Evolutionary conservation across 768 basidiomycete species (phyloP), one percentile per base, ranked within the genome.

Genomic region (Exidia glandulosa): DNA sequence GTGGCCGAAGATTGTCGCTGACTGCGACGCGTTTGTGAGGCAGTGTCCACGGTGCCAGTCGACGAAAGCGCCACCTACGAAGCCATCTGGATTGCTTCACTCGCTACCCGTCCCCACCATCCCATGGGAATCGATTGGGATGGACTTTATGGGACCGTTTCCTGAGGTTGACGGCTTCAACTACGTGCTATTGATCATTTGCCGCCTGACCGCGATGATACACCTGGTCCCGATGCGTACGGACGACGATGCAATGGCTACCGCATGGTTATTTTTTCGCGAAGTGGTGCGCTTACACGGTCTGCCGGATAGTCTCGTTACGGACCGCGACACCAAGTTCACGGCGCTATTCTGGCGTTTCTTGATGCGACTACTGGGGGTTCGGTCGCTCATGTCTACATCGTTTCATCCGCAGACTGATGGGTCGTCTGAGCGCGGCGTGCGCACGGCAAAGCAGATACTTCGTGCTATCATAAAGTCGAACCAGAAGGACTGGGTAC

Each of bases 361-460:
- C 9, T 16, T 57, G 3, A 31, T 33, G 7, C 23, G 25, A 32
- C 34, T 19, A 47, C 31, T 32, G 3, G 31, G 36, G 5, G 52
- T 59, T 5, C 19, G 33, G 32, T 9, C 9, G 5, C 19, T 32
- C 14, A n/a, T 52, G 23, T 58, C 37, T 6, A 57, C 60, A 48
- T 58, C 56, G 12, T 61, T 32, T 32, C 33, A 61, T 27, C 45
- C 50, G 3, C 33, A 58, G 57, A 32, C 57, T 10, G 41, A 47
- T 30, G 34, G 41, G 7, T 16, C 27, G 16, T 41, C 41, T 3
- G 57, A 58, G 45, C 25, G 27, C 41, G n/a, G 14, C 7, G 23
- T 30, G 59, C 75, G 76, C 59, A 65, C 71, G 3, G 30, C 79
- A 0, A 75, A 79, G 59, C 69, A 70, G 13, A 76, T 74, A 60